Base-by-base conservation (phyloP, 2,329 filamentous ascomycete species). In the Colletotrichum musae region DNA sequence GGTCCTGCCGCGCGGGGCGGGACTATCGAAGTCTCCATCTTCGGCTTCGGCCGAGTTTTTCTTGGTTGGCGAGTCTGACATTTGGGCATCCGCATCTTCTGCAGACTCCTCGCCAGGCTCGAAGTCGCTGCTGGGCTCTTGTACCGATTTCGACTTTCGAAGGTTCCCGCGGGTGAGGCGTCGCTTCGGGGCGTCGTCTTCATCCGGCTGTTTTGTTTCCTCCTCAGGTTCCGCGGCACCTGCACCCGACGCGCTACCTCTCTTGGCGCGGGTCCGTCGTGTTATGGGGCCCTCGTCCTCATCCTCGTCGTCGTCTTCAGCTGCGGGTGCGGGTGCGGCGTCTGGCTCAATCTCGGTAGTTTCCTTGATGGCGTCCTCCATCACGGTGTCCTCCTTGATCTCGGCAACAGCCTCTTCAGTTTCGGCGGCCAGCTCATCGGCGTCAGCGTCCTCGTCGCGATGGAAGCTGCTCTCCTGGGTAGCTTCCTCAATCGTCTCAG, bases 81-180 rank as follows among this genome's bases (percentile, higher is more conserved):
- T 71, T 9, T 79, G 81, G 28, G 28, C 28, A 32, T 32, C 28
- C 12, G 83, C 85, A 9, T 85, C 87, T 26, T 89, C 63, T 5
- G 85, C 88, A 0, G 87, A 89, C 61, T 89, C 88, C 26, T 89
- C 86, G 15, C 83, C 86, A 18, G 88, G 88, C 63, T 90, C 88
- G 73, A 90, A 90, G 72, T 90, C 88, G 73, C 88, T 90, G 59
- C 87, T 89, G 5, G 83, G 85, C 67, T 90, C 88, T 64, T 87
- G 83, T 2, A 81, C 75, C 6, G 83, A 84, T 72, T 83, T 83
- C 6, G 83, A 84, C 71, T 83, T 82, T 50, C 83, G 84, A 58
- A 77, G 73, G 15, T 80, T 82, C 64, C 82, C 84, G 62, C 82
- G 84, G 13, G 81, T 88, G 53, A 88, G 76, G 6, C 87, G 86